Evolutionary conservation across 1,139 yeast genomes (phyloP).

Genomic region (Debaryomyces udenii): DNA sequence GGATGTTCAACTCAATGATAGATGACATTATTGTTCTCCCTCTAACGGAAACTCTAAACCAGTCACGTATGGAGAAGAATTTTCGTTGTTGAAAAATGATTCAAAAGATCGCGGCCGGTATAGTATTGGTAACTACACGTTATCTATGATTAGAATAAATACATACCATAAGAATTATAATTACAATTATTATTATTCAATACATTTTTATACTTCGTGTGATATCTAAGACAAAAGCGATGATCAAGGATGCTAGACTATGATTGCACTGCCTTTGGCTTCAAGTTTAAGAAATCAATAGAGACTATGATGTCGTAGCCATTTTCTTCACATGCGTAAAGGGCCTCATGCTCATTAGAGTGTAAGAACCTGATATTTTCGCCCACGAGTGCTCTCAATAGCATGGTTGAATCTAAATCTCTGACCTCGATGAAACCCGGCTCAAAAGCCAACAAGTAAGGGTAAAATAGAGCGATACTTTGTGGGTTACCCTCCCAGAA

Average conservation of each 20-base stretch:
- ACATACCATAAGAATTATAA: background rate
- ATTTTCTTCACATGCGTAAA: constrained; percentile 89
- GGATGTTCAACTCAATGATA: constrained; percentile 33
- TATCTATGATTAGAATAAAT: no score
- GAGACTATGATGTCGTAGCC: constrained; percentile 93
- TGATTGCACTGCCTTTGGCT: constrained; percentile 28
- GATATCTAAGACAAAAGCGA: no score
- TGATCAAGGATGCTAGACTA: background rate
- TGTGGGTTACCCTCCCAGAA: constrained; percentile 98
- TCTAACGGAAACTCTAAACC: background rate
- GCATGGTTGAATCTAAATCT: constrained; percentile 83
- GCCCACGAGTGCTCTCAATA: constrained; percentile 89
- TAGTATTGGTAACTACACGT: background rate
- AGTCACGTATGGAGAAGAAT: constrained; percentile 2
- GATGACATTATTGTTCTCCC: constrained; percentile 17
- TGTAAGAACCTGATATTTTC: constrained; percentile 89
- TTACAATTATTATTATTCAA: background rate
- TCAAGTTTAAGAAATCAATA: constrained; percentile 72
- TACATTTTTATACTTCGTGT: no score
- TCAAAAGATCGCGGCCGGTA: background rate
- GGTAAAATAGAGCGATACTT: constrained; percentile 90
- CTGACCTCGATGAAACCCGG: constrained; percentile 88
- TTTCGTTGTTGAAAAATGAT: constrained; percentile 1
- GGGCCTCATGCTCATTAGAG: constrained; percentile 88
- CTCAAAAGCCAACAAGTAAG: constrained; percentile 89